phyloP scores from a whole-genome alignment of 176 grass and related monocot species.

The Triticum urartu region DNA sequence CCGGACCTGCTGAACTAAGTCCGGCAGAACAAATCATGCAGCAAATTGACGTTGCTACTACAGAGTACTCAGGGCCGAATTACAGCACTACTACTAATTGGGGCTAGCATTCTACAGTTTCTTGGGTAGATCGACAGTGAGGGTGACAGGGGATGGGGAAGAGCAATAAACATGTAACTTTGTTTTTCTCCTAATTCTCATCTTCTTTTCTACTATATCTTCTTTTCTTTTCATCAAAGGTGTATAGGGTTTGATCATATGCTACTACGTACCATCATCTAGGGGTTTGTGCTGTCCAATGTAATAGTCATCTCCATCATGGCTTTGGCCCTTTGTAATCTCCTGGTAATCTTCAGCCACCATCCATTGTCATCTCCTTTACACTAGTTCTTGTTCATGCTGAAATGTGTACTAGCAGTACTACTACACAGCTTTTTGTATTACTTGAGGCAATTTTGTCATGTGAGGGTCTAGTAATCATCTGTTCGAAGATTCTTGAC shows the following conservation, averaged over 20 bases:
- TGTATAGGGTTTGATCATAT: conserved; percentile 72
- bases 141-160: conserved; percentile 27
- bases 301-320: conserved; percentile 58
- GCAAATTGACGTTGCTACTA: neutral
- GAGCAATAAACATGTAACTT: conserved; percentile 35
- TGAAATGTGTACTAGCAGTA: conserved; percentile 19
- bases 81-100: conserved; percentile 24
- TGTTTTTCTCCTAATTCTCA: conserved; percentile 2
- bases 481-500: conserved; percentile 63
- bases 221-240: conserved; percentile 30
- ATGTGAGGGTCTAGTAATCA: conserved; percentile 22
- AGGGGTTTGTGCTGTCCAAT: conserved; percentile 53
- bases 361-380: conserved; percentile 54
- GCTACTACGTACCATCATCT: conserved; percentile 37
- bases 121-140: conserved; percentile 17
- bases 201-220: conserved; percentile 6
- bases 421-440: conserved; percentile 42
- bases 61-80: conserved; percentile 4
- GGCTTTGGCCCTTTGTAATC: conserved; percentile 74
- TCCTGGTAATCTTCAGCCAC: conserved; percentile 82
- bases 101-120: conserved; percentile 26
- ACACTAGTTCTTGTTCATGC: conserved; percentile 20
- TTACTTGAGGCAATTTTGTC: conserved; percentile 49
- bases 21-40: neutral
- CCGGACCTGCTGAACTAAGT: conserved; percentile 70